phyloP scores from a whole-genome alignment of 768 basidiomycete species.

The Russula sp. region DNA sequence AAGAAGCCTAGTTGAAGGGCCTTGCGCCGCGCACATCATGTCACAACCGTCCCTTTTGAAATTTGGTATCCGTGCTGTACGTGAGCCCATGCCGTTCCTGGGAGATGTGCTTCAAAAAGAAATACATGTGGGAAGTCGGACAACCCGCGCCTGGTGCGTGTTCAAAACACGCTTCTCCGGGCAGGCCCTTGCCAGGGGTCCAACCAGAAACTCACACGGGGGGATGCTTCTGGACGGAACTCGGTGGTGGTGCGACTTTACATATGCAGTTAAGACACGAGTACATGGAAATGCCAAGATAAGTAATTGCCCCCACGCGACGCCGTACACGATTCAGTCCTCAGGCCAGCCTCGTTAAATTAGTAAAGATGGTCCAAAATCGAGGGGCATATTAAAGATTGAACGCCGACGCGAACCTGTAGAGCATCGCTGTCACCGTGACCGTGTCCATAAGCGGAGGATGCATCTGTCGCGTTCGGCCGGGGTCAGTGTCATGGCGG shows the following conservation, averaged over 20 bases:
- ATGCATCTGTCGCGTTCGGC: slow-evolving; percentile 52
- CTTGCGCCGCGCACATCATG: slow-evolving; percentile 8
- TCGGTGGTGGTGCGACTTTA: slow-evolving; percentile 16
- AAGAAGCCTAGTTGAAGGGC: slow-evolving; percentile 52
- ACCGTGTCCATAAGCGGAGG: slow-evolving; percentile 89
- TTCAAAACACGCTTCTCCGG: slow-evolving; percentile 20
- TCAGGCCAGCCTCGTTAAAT: slow-evolving; percentile 21
- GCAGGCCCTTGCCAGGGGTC: slow-evolving; percentile 17
- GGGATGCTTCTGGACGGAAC: slow-evolving; percentile 21
- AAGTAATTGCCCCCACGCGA: slow-evolving; percentile 22
- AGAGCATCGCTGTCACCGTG: slow-evolving; percentile 79
- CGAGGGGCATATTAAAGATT: slow-evolving; percentile 30
- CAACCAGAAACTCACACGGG: slow-evolving; percentile 14
- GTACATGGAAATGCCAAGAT: slow-evolving; percentile 24
- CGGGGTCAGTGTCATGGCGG: slow-evolving; percentile 16
- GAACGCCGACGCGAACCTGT: slow-evolving; percentile 62
- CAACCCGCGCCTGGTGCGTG: slow-evolving; percentile 11
- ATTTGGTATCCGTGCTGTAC: slow-evolving; percentile 9
- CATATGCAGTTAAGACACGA: slow-evolving; percentile 22
- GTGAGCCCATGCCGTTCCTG: slow-evolving; percentile 12
- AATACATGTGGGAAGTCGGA: slow-evolving; percentile 14
- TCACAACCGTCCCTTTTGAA: slow-evolving; percentile 1
- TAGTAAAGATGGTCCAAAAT: slow-evolving; percentile 17
- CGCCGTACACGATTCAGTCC: slow-evolving; percentile 17
- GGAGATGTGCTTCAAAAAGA: slow-evolving; percentile 11